phyloP scores from a whole-genome alignment of 192 early-diverging fungal genomes.

The Backusella westeae region DNA sequence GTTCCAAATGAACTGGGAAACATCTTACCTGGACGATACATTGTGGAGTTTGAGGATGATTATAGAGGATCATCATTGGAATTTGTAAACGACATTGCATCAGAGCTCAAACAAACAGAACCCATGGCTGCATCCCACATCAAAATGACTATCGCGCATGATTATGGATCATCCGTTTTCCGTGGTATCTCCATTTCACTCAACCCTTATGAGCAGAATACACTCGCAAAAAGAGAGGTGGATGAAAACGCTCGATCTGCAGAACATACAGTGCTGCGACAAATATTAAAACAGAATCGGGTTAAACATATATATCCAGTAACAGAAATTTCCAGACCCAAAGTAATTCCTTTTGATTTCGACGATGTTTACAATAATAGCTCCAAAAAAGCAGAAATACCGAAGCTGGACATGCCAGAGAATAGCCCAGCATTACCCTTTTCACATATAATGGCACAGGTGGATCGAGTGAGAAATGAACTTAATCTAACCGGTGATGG shows the following conservation, averaged over 20 bases:
- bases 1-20: background rate
- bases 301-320: slow-evolving; percentile 20
- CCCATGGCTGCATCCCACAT: background rate
- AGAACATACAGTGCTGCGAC: slow-evolving; percentile 1
- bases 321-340: slow-evolving; percentile 10
- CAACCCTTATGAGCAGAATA: background rate
- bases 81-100: slow-evolving; percentile 9
- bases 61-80: slow-evolving; percentile 1
- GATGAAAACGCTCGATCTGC: background rate
- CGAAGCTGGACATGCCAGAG: background rate
- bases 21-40: slow-evolving; percentile 17
- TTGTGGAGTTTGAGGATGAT: slow-evolving; percentile 23
- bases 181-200: slow-evolving; percentile 21
- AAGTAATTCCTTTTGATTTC: background rate
- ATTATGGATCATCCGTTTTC: slow-evolving; percentile 14
- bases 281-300: background rate
- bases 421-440: slow-evolving; percentile 16
- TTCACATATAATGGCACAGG: slow-evolving; percentile 51
- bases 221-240: slow-evolving; percentile 1
- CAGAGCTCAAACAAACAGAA: background rate
- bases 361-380: background rate
- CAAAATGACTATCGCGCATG: slow-evolving; percentile 13
- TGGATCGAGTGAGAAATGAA: slow-evolving; percentile 41
- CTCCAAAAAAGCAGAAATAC: background rate
- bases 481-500: slow-evolving; percentile 59